Base-by-base conservation (phyloP, 495 filamentous ascomycete genomes). In the Penicillium soppii region DNA sequence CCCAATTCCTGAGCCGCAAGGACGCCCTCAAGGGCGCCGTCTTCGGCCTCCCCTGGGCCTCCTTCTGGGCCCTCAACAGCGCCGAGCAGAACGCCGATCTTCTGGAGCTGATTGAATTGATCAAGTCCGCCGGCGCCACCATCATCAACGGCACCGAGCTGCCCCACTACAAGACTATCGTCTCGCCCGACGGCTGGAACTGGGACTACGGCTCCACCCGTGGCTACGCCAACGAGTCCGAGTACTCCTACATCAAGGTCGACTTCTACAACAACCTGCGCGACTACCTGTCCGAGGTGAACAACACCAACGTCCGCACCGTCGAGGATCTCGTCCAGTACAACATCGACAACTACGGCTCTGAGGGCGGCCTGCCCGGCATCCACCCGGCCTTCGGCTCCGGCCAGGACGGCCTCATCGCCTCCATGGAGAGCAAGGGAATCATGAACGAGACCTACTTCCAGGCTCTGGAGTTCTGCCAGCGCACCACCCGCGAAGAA, bases 201-300 rank as follows among this genome's bases (percentile, higher is more conserved):
- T 90, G 87, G 87, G 84, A 88, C 57, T 87, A 83, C 45, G 85
- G 82, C 13, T 74, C 72, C 25, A 79, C 71, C 3, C 78, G 83
- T 5, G 84, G 86, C 7, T 83, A 69, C 53, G 68, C 82, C 22
- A 87, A 90, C 56, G 80, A 89, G 61, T 85, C 81, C 13, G 87
- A 89, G 58, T 89, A 84, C 68, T 84, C 80, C 5, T 79, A 82
- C 45, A 75, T 89, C 50, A 89, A 88, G 61, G 82, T 84, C 7
- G 87, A 91, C 54, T 89, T 89, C 62, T 89, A 89, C 72, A 88
- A 89, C 69, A 81, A 88, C 69, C 82, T 91, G 55, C 68, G 69
- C 35, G 63, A 68, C 16, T 90, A 91, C 56, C 77, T 90, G 8
- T 66, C 81, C 26, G 82, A 85, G 53, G 73, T 90, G 4, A 60